Base-by-base conservation (phyloP, 805 yeast genomes). In the Saccharomycopsis babjevae region DNA sequence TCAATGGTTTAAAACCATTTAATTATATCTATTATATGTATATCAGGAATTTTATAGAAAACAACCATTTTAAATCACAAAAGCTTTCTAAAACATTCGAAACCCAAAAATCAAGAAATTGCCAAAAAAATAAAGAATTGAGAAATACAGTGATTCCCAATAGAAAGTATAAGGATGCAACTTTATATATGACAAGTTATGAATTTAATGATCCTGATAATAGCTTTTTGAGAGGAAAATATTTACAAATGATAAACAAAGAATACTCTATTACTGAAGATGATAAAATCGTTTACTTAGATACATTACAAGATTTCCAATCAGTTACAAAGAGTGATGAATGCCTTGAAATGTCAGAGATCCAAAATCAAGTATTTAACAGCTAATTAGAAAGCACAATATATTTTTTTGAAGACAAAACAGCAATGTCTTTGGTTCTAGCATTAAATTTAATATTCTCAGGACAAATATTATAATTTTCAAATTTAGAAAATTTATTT, bases 231-330 rank as follows among this genome's bases (percentile, higher is more conserved):
- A 36, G 36, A 28, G 40, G 40, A 15, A 22, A 28, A 40, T 52
- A 52, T n/a, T 28, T 42, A 20, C 34, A 36, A 38, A 50, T 58
- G 39, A 30, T 58, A 18, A 30, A 58, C n/a, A 39, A 25, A 16
- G 57, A 58, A 32, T 58, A 58, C 39, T 52, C 60, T 2, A 39
- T 58, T 18, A 30, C 54, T 28, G 42, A 52, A 30, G 34, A 54
- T 40, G 52, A 40, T 34, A 39, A 50, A 22, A 34, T 46, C n/a
- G 38, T 25, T 2, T 34, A 36, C 8, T 57, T 57, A 39, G 59
- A 57, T 50, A 34, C 59, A 15, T 50, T 57, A n/a, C n/a, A 20
- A 25, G 50, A 50, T 18, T 28, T 57, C 15, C 15, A 46, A 34
- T 18, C 43, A 5, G 39, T 20, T 11, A n/a, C 22, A n/a, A 16